These are phyloP conservation scores for Ogataea haglerorum DNA, from an alignment of 805 yeast species.

Conservation along the genomic window DNA sequence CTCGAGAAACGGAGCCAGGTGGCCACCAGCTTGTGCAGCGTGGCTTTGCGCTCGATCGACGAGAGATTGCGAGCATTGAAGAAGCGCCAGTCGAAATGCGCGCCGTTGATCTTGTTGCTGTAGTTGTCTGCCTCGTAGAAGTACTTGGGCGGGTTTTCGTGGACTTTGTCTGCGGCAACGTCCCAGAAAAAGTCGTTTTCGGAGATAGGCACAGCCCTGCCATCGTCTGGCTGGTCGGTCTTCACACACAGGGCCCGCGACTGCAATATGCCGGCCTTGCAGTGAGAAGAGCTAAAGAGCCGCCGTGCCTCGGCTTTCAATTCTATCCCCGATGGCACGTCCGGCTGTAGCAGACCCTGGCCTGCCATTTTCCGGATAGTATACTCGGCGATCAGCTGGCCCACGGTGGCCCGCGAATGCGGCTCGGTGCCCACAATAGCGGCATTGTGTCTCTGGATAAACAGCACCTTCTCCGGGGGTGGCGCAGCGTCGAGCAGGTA, in stretches of 20 bases:
- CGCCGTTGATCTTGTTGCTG: slow-evolving; percentile 34
- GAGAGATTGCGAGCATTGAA: slow-evolving; percentile 29
- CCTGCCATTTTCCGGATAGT: slow-evolving; percentile 1
- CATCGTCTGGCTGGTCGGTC: background rate
- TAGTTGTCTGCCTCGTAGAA: slow-evolving; percentile 40
- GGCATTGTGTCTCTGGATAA: slow-evolving; percentile 23
- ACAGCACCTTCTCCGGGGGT: slow-evolving; percentile 31
- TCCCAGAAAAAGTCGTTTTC: slow-evolving; percentile 13
- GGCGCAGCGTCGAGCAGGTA: slow-evolving; percentile 33
- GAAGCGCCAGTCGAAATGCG: slow-evolving; percentile 46
- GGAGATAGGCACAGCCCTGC: slow-evolving; percentile 1
- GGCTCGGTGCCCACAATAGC: slow-evolving; percentile 19
- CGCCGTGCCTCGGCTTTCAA: background rate
- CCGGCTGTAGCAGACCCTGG: slow-evolving; percentile 4
- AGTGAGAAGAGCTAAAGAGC: background rate
- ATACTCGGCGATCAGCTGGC: slow-evolving; percentile 14
- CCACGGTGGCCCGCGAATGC: background rate
- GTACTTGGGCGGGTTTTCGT: slow-evolving; percentile 28
- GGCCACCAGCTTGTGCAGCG: slow-evolving; percentile 46
- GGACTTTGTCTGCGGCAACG: background rate
- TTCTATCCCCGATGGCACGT: slow-evolving; percentile 5
- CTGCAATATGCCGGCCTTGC: background rate
- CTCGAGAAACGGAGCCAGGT: slow-evolving; percentile 53
- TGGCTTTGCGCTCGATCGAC: slow-evolving; percentile 20
- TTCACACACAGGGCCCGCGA: background rate